Conservation (phyloP, 176 grass and related monocot genomes). For the Aegilops umbellulata region DNA sequence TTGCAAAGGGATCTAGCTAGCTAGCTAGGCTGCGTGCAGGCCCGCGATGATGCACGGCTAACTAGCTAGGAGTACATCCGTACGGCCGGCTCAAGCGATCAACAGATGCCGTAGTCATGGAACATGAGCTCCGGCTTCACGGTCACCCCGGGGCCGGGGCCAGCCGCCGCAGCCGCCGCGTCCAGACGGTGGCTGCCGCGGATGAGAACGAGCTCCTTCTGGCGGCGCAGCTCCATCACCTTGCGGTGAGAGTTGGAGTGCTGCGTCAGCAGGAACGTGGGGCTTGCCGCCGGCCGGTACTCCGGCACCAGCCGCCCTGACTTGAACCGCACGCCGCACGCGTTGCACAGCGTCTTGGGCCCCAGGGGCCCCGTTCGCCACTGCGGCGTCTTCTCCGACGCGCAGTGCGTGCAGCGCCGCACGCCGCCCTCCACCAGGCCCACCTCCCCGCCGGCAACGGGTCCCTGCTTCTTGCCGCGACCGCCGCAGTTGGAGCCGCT, state of each 20-base stretch:
- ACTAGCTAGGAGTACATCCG: slow-evolving; percentile 9
- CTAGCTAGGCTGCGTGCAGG: slow-evolving; percentile 12
- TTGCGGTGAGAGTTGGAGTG: slow-evolving; percentile 99
- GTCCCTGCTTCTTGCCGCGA: slow-evolving; percentile 48
- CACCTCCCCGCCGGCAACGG: slow-evolving; percentile 24
- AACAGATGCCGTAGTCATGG: slow-evolving; percentile 85
- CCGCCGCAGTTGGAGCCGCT: not conserved
- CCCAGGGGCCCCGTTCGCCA: slow-evolving; percentile 94
- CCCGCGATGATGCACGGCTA: not conserved
- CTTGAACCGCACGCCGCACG: slow-evolving; percentile 93
- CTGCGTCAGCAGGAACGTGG: slow-evolving; percentile 94
- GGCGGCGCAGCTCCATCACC: slow-evolving; percentile 97
- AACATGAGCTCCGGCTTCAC: slow-evolving; percentile 74
- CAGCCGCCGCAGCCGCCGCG: slow-evolving; percentile 30
- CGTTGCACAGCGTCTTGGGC: slow-evolving; percentile 99
- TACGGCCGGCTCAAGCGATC: not conserved
- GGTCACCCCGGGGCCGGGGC: slow-evolving; percentile 4
- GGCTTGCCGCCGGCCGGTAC: slow-evolving; percentile 92
- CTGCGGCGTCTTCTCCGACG: slow-evolving; percentile 99
- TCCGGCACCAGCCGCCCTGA: slow-evolving; percentile 88
- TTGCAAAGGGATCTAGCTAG: slow-evolving; percentile 49
- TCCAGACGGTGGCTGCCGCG: slow-evolving; percentile 62
- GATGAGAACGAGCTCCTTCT: slow-evolving; percentile 77
- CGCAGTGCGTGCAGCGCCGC: slow-evolving; percentile 95
- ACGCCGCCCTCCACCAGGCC: slow-evolving; percentile 72